Evolutionary conservation across 2,329 filamentous ascomycete genomes (phyloP).

Genomic region (Cordyceps tenuipes): DNA sequence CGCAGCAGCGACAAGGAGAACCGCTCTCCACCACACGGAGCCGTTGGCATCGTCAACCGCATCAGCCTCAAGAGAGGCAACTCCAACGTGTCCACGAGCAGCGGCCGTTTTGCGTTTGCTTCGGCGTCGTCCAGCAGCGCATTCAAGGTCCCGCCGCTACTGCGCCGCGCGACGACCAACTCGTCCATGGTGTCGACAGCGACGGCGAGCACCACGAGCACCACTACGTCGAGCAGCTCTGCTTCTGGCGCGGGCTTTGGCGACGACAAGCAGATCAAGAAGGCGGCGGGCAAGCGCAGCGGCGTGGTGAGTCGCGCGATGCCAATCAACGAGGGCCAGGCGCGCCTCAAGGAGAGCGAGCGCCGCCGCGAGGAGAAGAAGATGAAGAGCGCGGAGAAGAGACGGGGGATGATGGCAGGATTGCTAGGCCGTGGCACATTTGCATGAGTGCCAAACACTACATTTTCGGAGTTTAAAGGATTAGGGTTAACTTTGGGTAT

Average conservation of each 20-base stretch:
- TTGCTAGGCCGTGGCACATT: conserved; percentile 46
- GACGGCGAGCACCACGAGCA: conserved; percentile 19
- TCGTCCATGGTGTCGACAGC: conserved; percentile 34
- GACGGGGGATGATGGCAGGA: conserved; percentile 48
- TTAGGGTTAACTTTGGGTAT: neutral
- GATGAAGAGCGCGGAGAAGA: conserved; percentile 47
- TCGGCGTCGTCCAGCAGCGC: conserved; percentile 25
- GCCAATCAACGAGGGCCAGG: conserved; percentile 48
- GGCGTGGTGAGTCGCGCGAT: conserved; percentile 51
- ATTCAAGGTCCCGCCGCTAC: conserved; percentile 62
- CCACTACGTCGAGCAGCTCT: conserved; percentile 12
- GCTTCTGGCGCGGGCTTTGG: conserved; percentile 33
- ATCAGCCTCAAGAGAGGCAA: conserved; percentile 58
- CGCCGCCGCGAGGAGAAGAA: conserved; percentile 50
- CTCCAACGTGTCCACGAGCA: conserved; percentile 22
- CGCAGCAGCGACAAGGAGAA: conserved; percentile 43
- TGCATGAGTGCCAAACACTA: conserved; percentile 13
- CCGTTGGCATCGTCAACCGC: conserved; percentile 56
- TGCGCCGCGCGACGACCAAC: conserved; percentile 66
- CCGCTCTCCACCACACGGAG: conserved; percentile 26
- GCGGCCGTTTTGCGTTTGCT: conserved; percentile 49
- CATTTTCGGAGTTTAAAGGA: neutral
- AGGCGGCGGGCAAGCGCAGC: conserved; percentile 50
- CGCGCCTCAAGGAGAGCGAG: conserved; percentile 48
- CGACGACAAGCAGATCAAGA: conserved; percentile 49